A percentile compares a stretch with the other conserved stretches of the same genome.
Conservation (phyloP, 2,329 filamentous ascomycete genomes). For the Penicillium sp. region DNA sequence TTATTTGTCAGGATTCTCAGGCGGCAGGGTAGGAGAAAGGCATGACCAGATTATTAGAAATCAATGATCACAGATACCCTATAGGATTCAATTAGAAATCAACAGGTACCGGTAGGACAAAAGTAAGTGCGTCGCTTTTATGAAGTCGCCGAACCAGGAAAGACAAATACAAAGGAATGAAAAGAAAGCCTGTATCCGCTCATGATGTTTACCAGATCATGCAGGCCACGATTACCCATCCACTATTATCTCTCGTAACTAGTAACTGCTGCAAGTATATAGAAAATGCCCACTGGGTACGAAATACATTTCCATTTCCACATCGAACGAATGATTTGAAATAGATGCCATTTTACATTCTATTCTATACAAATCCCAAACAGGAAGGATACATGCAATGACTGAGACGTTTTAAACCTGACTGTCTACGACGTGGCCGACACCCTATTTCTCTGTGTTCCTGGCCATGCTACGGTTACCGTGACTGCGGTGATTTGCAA, state of each 20-base stretch:
- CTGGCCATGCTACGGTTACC: slow-evolving; percentile 2
- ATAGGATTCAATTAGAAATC: no score
- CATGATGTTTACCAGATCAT: no score
- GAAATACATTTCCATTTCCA: background rate
- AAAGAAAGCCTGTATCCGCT: no score
- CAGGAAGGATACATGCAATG: background rate
- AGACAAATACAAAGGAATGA: no score
- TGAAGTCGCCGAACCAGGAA: no score
- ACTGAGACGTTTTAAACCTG: background rate
- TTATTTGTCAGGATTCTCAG: background rate
- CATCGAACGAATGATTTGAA: background rate
- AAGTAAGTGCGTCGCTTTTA: no score
- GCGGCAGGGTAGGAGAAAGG: background rate
- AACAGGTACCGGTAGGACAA: no score
- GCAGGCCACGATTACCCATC: no score
- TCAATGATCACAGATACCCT: no score
- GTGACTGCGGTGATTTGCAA: background rate
- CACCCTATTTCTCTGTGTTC: background rate
- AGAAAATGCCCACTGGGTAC: background rate
- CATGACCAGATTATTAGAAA: no score
- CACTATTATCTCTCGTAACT: no score
- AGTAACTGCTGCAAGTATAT: no score
- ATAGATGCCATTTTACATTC: background rate
- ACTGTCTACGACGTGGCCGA: slow-evolving; percentile 4
- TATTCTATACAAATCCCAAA: background rate